Base-by-base conservation (phyloP, 73 alveolate species). In the Tetrahymena malaccensis region DNA sequence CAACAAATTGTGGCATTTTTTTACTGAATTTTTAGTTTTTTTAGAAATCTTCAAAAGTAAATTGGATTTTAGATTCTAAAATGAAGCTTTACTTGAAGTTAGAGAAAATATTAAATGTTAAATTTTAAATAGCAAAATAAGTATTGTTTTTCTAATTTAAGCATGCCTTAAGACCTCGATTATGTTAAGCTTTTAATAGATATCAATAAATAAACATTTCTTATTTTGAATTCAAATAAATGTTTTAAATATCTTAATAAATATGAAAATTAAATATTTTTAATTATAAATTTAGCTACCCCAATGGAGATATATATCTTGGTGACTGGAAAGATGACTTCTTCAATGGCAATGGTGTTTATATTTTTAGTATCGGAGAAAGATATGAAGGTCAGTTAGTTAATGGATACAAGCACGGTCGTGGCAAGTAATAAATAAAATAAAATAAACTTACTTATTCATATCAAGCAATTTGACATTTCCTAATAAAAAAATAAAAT, bases 291-390 rank as follows among this genome's bases (percentile, higher is more conserved):
- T 94, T 27, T 85, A 85, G 93, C 25, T 94, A 96, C 35, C 56
- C 43, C 31, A 96, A 96, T 9, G 98, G 98, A n/a, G 98, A 96
- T 56, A 95, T 95, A 43, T 96, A 93, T 85, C 58, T 94, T 33
- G 98, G 98, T n/a, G 96, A 96, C 85, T 96, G 98, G 98, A 38
- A 55, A 35, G 96, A 96, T 58, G 97, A 96, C 93, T 83, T 83
- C 43, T 93, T 94, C 85, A 94, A 93, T 70, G 97, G 97, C 33
- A 83, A 83, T 35, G 97, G 97, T 34, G 89, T 31, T 43, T 94
- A 94, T 94, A 34, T 94, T 43, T 94, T 94, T 43, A 93, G 95
- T 15, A 84, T 93, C 56, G 97, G 97, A 84, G 97, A 96, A 44
- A 58, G 96, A 94, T 96, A 94, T 84, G 97, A 96, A 34, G 97